Conservation (phyloP, 2,329 filamentous ascomycete species). For the Fusarium solani-melongenae region DNA sequence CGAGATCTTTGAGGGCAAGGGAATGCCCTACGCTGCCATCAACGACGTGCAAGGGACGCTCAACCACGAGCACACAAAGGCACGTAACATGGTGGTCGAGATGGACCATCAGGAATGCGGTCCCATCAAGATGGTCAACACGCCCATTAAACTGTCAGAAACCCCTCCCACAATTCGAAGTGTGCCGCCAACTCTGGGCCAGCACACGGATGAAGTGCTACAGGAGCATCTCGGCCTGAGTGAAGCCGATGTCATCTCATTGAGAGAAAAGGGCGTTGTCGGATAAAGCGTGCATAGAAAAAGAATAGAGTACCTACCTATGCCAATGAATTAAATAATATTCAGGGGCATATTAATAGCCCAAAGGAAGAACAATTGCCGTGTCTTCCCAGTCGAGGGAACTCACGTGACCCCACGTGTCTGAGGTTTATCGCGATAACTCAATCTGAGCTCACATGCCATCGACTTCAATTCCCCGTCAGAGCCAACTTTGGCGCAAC, state of each 20-base stretch:
- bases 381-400: not conserved
- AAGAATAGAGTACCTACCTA: not conserved
- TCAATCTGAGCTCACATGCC: conserved; percentile 26
- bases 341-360: not conserved
- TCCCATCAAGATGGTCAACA: conserved; percentile 89
- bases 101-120: conserved; percentile 87
- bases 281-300: conserved; percentile 50
- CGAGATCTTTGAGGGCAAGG: conserved; percentile 84
- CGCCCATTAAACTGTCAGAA: conserved; percentile 93
- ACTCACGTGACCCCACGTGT: conserved; percentile 35
- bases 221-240: conserved; percentile 70
- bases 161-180: conserved; percentile 80
- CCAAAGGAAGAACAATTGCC: not conserved
- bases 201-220: conserved; percentile 87
- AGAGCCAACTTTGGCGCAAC: conserved; percentile 6
- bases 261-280: conserved; percentile 77
- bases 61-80: conserved; percentile 84
- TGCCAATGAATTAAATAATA: not conserved
- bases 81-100: conserved; percentile 90
- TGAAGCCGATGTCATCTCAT: conserved; percentile 65
- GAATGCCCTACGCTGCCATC: conserved; percentile 91
- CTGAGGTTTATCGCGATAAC: conserved; percentile 9
- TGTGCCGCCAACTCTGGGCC: conserved; percentile 84
- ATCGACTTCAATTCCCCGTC: conserved; percentile 9
- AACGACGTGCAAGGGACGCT: conserved; percentile 91